Evolutionary conservation across 1,284 basidiomycete genomes (phyloP).

Genomic region (Ustilago bromivora): DNA sequence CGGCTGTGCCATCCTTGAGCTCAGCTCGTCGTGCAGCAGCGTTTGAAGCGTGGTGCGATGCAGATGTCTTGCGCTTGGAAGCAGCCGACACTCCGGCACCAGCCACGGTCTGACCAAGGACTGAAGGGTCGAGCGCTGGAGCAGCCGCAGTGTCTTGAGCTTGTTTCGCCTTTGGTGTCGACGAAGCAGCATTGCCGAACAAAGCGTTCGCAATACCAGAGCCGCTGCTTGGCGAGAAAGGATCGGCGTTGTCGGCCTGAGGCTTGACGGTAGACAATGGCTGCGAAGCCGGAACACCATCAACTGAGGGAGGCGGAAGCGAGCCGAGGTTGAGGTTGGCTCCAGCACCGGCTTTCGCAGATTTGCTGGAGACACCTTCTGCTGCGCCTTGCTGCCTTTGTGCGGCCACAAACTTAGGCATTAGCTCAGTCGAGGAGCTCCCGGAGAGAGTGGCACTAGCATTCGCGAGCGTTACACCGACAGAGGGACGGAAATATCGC

Average conservation of each 20-base stretch:
- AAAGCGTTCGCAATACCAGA: conserved; percentile 13
- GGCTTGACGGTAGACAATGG: conserved; percentile 35
- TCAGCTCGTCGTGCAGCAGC: conserved; percentile 42
- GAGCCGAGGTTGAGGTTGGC: conserved; percentile 46
- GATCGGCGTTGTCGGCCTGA: conserved; percentile 20
- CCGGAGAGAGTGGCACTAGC: conserved; percentile 53
- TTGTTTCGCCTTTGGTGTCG: conserved; percentile 40
- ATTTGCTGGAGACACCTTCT: conserved; percentile 2
- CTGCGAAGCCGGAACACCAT: conserved; percentile 15
- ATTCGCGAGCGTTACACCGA: conserved; percentile 43
- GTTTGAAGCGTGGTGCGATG: conserved; percentile 32
- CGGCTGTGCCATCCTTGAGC: conserved; percentile 32
- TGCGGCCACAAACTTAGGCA: conserved; percentile 43
- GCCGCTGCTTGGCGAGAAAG: conserved; percentile 16
- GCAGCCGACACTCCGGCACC: conserved; percentile 6
- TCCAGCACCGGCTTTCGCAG: conserved; percentile 15
- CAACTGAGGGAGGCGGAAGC: conserved; percentile 32
- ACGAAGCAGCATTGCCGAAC: conserved; percentile 10
- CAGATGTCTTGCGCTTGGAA: conserved; percentile 48
- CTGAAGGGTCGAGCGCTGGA: conserved; percentile 20
- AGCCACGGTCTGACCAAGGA: conserved; percentile 21
- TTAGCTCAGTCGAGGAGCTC: conserved; percentile 49
- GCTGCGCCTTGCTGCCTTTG: conserved; percentile 26
- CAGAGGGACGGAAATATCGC: conserved; percentile 32
- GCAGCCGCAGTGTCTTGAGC: conserved; percentile 18